Base-by-base conservation (phyloP, 208 protist genomes). In the Leishmania turanica region DNA sequence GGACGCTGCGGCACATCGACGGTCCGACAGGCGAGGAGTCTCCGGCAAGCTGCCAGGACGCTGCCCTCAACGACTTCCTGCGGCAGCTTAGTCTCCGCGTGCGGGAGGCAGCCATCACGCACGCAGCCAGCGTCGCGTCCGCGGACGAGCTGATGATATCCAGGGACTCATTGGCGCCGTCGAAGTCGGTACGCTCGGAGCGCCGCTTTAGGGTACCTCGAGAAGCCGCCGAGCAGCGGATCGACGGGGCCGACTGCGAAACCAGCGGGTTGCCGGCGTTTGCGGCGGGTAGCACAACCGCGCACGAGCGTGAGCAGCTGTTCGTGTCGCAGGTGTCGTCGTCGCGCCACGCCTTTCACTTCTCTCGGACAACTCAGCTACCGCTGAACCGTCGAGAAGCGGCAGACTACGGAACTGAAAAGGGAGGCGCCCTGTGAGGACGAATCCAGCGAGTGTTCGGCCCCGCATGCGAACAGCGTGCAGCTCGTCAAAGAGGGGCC, bases 291-390 rank as follows among this genome's bases (percentile, higher is more conserved):
- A 75, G 58, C 62, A 84, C 77, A 58, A 96, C 89, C 3, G 89
- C 90, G 3, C 90, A 96, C 78, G 91, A 96, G 51, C 70, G 91
- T 34, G 92, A 96, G 80, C 87, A 89, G 68, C 77, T 92, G 51
- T 94, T 96, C 68, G 92, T 96, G 21, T 92, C 92, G 8, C 84
- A 92, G 78, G 87, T 89, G n/a, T 83, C 73, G 27, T 76, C 69
- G 21, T 66, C 58, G 8, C 62, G 73, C n/a, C 68, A 37, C 66
- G 53, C 65, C 21, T 37, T 69, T 27, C 47, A 51, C 72, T 40
- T 45, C 49, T 79, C 79, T 2, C 76, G 65, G 24, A 19, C 47
- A 27, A 47, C 40, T 64, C 53, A 49, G 34, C 84, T 49, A 11
- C 54, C 40, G 37, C 60, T 45, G 17, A 71, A 68, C 3, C 53